phyloP scores from a whole-genome alignment of 2,329 filamentous ascomycete genomes.

The Microdochium bolleyi region DNA sequence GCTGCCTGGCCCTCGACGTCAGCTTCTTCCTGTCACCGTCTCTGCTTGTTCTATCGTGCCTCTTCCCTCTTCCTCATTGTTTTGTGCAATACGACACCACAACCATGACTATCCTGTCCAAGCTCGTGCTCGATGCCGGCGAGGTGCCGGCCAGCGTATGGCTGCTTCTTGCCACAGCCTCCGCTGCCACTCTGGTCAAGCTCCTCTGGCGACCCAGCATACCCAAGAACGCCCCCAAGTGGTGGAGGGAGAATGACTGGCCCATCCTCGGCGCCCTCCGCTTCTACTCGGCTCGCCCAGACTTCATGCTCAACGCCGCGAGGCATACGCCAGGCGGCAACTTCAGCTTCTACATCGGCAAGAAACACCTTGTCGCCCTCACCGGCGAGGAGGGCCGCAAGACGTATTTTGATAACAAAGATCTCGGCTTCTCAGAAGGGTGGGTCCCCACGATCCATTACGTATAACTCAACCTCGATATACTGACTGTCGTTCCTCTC shows the following conservation, averaged over 20 bases:
- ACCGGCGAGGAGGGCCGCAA: constrained; percentile 32
- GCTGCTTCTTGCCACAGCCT: constrained; percentile 10
- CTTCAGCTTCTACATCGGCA: constrained; percentile 41
- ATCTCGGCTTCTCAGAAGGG: constrained; percentile 33
- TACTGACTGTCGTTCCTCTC: neutral
- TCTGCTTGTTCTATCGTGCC: neutral
- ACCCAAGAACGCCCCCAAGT: constrained; percentile 15
- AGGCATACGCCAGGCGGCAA: constrained; percentile 28
- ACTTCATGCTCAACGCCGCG: constrained; percentile 26
- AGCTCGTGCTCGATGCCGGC: constrained; percentile 3
- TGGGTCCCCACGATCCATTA: constrained; percentile 17
- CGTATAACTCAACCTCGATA: neutral
- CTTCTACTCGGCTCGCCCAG: constrained; percentile 34
- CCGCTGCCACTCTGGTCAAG: constrained; percentile 7
- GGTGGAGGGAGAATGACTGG: constrained; percentile 14
- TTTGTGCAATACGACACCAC: neutral
- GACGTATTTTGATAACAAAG: constrained; percentile 35
- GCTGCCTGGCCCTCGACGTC: no score
- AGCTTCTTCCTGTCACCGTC: no score
- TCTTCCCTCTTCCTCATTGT: neutral
- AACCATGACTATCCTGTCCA: neutral
- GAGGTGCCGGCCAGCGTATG: constrained; percentile 12
- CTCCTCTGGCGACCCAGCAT: constrained; percentile 13
- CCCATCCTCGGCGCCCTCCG: constrained; percentile 31
- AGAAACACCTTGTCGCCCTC: constrained; percentile 33